Conservation (phyloP, 2,329 filamentous ascomycete species). For the Colletotrichum sp. region DNA sequence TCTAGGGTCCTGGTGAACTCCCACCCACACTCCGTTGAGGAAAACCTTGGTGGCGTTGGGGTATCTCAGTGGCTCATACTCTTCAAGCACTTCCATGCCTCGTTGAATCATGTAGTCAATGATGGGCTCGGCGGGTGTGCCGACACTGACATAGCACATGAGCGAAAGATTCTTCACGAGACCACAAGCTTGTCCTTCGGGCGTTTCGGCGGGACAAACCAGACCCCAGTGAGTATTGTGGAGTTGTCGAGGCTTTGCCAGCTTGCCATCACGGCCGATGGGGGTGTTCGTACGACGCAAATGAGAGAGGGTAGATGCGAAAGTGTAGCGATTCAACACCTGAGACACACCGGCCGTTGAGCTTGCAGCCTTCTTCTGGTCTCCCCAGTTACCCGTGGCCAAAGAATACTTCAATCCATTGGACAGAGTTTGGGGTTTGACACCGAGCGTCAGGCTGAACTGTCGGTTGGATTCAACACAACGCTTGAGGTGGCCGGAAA, state of each 20-base stretch:
- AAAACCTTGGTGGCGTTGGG: constrained; percentile 98
- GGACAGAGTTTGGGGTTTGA: constrained; percentile 90
- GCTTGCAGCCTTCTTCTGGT: constrained; percentile 97
- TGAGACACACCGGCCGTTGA: constrained; percentile 97
- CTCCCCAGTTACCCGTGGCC: constrained; percentile 98
- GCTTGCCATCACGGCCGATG: constrained; percentile 96
- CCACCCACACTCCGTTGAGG: constrained; percentile 97
- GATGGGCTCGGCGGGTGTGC: constrained; percentile 87
- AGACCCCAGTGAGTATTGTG: constrained; percentile 99
- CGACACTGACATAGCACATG: constrained; percentile 98
- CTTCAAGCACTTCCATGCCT: constrained; percentile 95
- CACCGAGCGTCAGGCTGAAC: constrained; percentile 88
- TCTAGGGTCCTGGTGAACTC: constrained; percentile 88
- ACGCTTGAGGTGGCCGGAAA: constrained; percentile 88
- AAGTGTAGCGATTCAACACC: constrained; percentile 97
- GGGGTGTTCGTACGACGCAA: constrained; percentile 96
- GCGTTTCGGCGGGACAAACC: constrained; percentile 96
- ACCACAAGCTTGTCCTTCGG: constrained; percentile 97
- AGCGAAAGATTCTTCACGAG: constrained; percentile 96
- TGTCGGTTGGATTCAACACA: constrained; percentile 89
- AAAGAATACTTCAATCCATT: constrained; percentile 96
- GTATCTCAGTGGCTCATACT: constrained; percentile 85
- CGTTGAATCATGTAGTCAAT: constrained; percentile 95
- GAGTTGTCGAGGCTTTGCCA: constrained; percentile 95
- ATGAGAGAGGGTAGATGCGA: constrained; percentile 95